Percentiles rank a stretch among this genome's conserved stretches.
phyloP scores from a whole-genome alignment of 2,329 filamentous ascomycete species.

The Bertia moriformis region DNA sequence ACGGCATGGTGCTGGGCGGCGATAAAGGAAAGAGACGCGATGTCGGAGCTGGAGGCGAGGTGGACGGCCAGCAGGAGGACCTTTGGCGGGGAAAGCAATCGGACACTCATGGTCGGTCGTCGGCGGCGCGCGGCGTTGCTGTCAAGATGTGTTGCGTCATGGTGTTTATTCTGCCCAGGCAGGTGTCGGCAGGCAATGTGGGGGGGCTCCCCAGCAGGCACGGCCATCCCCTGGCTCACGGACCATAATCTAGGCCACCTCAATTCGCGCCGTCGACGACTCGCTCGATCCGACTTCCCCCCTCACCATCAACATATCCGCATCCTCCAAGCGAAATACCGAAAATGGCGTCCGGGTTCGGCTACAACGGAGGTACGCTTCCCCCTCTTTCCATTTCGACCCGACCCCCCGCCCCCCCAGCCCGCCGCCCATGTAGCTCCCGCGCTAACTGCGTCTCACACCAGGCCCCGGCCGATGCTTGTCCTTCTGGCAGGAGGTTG shows the following conservation, averaged over 20 bases:
- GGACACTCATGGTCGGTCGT: too few species aligned
- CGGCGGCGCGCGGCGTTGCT: too few species aligned
- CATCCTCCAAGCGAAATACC: neutral
- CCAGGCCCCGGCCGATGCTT: conserved; percentile 71
- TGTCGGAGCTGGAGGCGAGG: neutral
- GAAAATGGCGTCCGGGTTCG: conserved; percentile 8
- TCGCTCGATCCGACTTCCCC: neutral
- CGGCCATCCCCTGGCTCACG: too few species aligned
- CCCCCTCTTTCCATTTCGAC: conserved; percentile 3
- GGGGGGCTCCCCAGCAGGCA: too few species aligned
- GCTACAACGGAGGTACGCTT: conserved; percentile 27
- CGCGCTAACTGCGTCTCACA: conserved; percentile 3
- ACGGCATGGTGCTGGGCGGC: conserved; percentile 50
- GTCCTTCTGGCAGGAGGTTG: conserved; percentile 98
- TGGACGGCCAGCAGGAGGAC: too few species aligned
- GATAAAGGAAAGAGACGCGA: conserved; percentile 31
- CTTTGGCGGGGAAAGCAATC: too few species aligned
- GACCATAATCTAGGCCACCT: too few species aligned
- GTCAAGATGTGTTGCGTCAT: too few species aligned
- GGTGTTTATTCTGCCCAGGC: too few species aligned
- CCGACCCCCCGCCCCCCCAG: conserved; percentile 6
- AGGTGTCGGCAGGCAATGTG: too few species aligned
- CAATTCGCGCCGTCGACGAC: too few species aligned
- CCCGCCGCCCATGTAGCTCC: conserved; percentile 2
- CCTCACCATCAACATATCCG: too few species aligned